Evolutionary conservation across 2,329 filamentous ascomycete species (phyloP), one percentile per base, ranked within the genome.

Genomic region (Penicillium sp.): DNA sequence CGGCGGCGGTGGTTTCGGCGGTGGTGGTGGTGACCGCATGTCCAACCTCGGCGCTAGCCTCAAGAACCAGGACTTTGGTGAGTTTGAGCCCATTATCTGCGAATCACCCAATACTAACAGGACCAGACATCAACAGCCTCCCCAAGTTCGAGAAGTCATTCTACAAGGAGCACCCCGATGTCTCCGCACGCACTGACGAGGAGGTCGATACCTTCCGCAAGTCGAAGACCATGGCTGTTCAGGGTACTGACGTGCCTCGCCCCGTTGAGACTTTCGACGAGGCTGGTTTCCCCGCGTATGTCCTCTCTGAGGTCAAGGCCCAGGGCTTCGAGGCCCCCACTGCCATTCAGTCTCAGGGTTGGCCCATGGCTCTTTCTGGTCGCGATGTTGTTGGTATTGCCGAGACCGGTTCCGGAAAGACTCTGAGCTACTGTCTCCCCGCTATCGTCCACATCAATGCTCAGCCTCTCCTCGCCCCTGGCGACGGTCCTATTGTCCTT

Each of bases 371-470:
- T 71, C 87, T 99, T 48, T 95, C 93, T 66, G 94, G 94, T 80
- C 93, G 94, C 67, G 94, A 99, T 75, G 93, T 97, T 57, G 93
- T 97, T 69, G 94, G 94, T 86, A 96, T 99, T 80, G 94, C 94
- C 69, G 94, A 99, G 83, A 99, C 94, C 56, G 94, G 94, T 75
- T 99, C 94, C 62, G 94, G 94, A 83, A 99, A 99, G 88, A 99
- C 94, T 4, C 84, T 99, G 64, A 97, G 92, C 49, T 99, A 99
- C 82, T 97, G 93, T 79, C 86, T 99, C 65, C 94, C 94, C 55
- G 91, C 94, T 53, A 99, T 99, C 65, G 94, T 99, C 58, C 94
- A 99, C 84, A 99, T 99, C 83, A 97, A 99, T 79, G 94, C 94
- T 45, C 94, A 99, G 78, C 94, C 94, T 65, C 90, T 99, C 43